Percentiles rank a stretch among this genome's conserved stretches.
phyloP scores from a whole-genome alignment of 1,284 basidiomycete species.

The Mycosarcoma mackinlayi region DNA sequence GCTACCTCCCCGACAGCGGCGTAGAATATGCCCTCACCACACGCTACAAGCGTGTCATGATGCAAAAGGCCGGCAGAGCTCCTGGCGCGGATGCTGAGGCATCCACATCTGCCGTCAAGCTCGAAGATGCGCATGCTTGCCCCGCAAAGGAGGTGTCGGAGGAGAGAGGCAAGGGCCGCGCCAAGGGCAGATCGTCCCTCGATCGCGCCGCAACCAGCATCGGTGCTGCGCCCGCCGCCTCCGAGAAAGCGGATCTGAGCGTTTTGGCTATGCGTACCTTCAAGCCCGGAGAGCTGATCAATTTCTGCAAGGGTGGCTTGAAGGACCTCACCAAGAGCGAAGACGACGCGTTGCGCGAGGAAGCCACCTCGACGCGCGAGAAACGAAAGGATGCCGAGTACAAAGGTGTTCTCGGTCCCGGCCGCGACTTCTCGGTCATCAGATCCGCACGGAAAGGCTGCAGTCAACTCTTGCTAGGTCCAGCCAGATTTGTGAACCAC shows the following conservation, averaged over 20 bases:
- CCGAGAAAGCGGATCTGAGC: conserved; percentile 87
- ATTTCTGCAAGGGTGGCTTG: conserved; percentile 75
- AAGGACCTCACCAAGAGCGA: conserved; percentile 68
- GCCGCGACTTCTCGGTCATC: conserved; percentile 89
- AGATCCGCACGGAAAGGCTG: conserved; percentile 89
- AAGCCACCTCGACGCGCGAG: conserved; percentile 74
- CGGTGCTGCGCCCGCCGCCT: conserved; percentile 41
- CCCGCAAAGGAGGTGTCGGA: conserved; percentile 16
- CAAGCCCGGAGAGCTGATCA: conserved; percentile 78
- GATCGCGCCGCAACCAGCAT: conserved; percentile 47
- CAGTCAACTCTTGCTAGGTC: conserved; percentile 89
- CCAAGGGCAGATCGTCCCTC: conserved; percentile 42
- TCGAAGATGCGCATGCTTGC: conserved; percentile 20
- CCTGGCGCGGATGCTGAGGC: conserved; percentile 18
- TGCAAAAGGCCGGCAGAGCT: conserved; percentile 35
- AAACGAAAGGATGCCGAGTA: conserved; percentile 48
- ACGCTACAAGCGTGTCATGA: conserved; percentile 60
- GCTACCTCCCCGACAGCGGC: conserved; percentile 65
- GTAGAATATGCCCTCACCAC: conserved; percentile 65
- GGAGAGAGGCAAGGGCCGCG: conserved; percentile 25
- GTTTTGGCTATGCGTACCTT: conserved; percentile 84
- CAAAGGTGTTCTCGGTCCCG: conserved; percentile 73
- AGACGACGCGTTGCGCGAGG: conserved; percentile 72
- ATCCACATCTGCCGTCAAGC: conserved; percentile 24
- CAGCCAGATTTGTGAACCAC: conserved; percentile 94